phyloP scores from a whole-genome alignment of 2,329 filamentous ascomycete genomes.

The Cladophialophora carrionii region DNA sequence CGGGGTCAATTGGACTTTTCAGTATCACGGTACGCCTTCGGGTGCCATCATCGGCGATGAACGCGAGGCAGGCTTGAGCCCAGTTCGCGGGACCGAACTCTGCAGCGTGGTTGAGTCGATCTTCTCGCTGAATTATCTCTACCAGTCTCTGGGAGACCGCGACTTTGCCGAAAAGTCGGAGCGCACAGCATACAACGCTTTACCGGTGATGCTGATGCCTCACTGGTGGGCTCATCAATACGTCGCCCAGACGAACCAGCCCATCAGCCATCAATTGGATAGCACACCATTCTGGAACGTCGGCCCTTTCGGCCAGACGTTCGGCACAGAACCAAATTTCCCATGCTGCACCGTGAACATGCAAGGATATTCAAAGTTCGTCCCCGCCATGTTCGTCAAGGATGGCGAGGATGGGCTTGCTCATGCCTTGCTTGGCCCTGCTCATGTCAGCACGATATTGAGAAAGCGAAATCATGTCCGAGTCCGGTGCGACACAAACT shows the following conservation, averaged over 20 bases:
- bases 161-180: conserved; percentile 58
- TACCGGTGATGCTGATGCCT: conserved; percentile 56
- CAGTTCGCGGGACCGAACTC: conserved; percentile 53
- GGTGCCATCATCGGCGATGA: conserved; percentile 58
- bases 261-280: conserved; percentile 51
- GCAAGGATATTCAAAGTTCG: conserved; percentile 61
- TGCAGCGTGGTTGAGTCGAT: conserved; percentile 59
- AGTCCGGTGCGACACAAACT: conserved; percentile 54
- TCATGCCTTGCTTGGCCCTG: conserved; percentile 57
- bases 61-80: conserved; percentile 51
- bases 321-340: conserved; percentile 58
- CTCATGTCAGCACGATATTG: conserved; percentile 48
- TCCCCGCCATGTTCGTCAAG: conserved; percentile 53
- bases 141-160: conserved; percentile 53
- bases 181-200: conserved; percentile 58
- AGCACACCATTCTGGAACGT: conserved; percentile 56
- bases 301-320: conserved; percentile 52
- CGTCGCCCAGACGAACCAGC: conserved; percentile 59
- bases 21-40: conserved; percentile 54
- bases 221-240: conserved; percentile 64
- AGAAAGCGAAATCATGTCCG: conserved; percentile 45
- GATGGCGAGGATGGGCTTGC: conserved; percentile 52
- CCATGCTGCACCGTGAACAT: conserved; percentile 64
- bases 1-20: conserved; percentile 54
- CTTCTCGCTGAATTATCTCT: conserved; percentile 57